phyloP scores from a whole-genome alignment of 495 filamentous ascomycete genomes.

The Podospora australis region DNA sequence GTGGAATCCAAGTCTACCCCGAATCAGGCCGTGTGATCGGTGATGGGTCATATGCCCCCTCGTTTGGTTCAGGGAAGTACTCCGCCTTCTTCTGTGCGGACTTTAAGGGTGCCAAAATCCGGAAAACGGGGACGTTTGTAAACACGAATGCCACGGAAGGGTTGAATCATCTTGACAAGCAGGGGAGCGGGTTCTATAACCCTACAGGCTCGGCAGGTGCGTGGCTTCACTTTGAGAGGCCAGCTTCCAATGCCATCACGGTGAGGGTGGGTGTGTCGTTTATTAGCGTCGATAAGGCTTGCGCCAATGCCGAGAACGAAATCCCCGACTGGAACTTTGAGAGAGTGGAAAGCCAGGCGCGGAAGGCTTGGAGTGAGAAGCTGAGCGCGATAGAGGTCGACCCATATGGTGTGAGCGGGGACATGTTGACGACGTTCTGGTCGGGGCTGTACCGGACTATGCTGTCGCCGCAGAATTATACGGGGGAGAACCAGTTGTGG shows the following conservation, averaged over 20 bases:
- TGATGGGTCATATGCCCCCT: conserved; percentile 57
- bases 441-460: conserved; percentile 60
- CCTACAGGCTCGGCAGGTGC: conserved; percentile 55
- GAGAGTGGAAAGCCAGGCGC: conserved; percentile 42
- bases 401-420: conserved; percentile 45
- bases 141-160: conserved; percentile 38
- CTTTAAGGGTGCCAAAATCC: conserved; percentile 55
- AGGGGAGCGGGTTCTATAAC: conserved; percentile 31
- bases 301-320: conserved; percentile 56
- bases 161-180: conserved; percentile 39
- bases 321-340: conserved; percentile 57
- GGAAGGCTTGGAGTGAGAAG: conserved; percentile 55
- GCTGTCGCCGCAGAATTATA: conserved; percentile 67
- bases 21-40: conserved; percentile 53
- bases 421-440: conserved; percentile 59
- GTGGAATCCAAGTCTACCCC: conserved; percentile 47
- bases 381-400: conserved; percentile 50
- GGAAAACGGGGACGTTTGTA: conserved; percentile 50
- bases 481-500: conserved; percentile 69
- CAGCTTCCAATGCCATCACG: conserved; percentile 34
- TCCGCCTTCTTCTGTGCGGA: conserved; percentile 58
- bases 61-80: conserved; percentile 62
- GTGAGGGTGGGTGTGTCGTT: conserved; percentile 64
- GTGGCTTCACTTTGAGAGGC: conserved; percentile 52
- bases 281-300: conserved; percentile 55